A percentile compares a stretch with the other conserved stretches of the same genome.
phyloP scores from a whole-genome alignment of 192 early-diverging fungal genomes.

The Podila epicladia region DNA sequence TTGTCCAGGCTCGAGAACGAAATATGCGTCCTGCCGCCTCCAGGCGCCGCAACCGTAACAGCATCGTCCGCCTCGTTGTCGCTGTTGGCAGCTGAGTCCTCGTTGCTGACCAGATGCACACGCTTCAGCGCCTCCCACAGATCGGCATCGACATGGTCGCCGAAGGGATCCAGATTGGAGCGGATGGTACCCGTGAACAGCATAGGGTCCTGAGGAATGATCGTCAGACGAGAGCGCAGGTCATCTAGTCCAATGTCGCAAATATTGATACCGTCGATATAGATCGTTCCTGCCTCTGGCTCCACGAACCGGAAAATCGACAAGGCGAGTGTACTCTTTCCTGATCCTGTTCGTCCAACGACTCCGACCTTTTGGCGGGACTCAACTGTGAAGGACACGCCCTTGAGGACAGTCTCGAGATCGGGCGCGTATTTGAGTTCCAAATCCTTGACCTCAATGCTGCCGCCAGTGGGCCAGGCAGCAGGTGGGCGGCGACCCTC shows the following conservation, averaged over 20 bases:
- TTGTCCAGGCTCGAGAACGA: conserved; percentile 60
- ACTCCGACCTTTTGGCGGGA: conserved; percentile 78
- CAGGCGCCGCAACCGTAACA: neutral
- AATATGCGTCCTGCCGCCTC: conserved; percentile 28
- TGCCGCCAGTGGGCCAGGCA: conserved; percentile 72
- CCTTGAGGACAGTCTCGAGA: conserved; percentile 70
- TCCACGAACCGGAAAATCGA: conserved; percentile 86
- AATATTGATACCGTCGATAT: conserved; percentile 81
- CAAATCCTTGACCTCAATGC: conserved; percentile 69
- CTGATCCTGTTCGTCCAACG: conserved; percentile 85
- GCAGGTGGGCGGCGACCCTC: conserved; percentile 57
- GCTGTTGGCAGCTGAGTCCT: conserved; percentile 22
- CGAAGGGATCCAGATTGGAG: conserved; percentile 90
- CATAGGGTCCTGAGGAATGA: conserved; percentile 81
- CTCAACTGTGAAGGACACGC: conserved; percentile 68
- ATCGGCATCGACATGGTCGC: conserved; percentile 74
- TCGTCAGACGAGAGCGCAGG: conserved; percentile 77
- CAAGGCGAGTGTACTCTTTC: conserved; percentile 82
- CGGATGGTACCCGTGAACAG: conserved; percentile 78
- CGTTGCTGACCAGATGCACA: conserved; percentile 69
- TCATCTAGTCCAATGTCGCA: conserved; percentile 73
- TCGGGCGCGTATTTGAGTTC: conserved; percentile 78
- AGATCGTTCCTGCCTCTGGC: conserved; percentile 69
- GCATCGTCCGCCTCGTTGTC: conserved; percentile 25
- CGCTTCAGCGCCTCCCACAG: conserved; percentile 82